Percentiles rank a stretch among this genome's conserved stretches.
Conservation (phyloP, 371 early-diverging fungal species). For the Zychaea mexicana region DNA sequence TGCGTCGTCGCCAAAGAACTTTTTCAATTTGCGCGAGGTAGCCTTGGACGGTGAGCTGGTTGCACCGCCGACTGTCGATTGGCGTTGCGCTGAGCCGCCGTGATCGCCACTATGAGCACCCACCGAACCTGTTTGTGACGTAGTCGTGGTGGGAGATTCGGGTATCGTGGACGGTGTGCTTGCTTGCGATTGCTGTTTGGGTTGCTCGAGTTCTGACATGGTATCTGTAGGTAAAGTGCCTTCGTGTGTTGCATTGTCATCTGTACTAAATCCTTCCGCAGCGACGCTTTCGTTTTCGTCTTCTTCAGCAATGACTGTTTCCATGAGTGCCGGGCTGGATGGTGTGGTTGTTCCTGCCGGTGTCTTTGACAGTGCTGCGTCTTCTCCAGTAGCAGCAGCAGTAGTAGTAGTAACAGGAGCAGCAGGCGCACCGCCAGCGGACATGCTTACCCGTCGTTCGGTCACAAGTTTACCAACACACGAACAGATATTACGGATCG, state of each 20-base stretch:
- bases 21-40: conserved; percentile 46
- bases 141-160: neutral
- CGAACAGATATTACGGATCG: conserved; percentile 26
- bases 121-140: neutral
- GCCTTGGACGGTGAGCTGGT: conserved; percentile 6
- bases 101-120: neutral
- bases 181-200: neutral
- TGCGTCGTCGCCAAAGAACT: conserved; percentile 69
- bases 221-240: neutral
- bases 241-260: neutral
- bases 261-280: neutral
- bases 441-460: conserved; percentile 10
- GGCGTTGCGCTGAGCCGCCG: neutral
- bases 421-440: neutral
- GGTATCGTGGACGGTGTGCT: neutral
- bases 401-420: no score
- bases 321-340: neutral
- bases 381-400: no score
- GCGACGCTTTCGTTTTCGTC: neutral
- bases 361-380: neutral
- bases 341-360: neutral
- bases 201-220: neutral
- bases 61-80: neutral
- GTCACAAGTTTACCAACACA: conserved; percentile 22
- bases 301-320: conserved; percentile 12